phyloP scores from a whole-genome alignment of 495 filamentous ascomycete genomes.

The Cercophora samala region DNA sequence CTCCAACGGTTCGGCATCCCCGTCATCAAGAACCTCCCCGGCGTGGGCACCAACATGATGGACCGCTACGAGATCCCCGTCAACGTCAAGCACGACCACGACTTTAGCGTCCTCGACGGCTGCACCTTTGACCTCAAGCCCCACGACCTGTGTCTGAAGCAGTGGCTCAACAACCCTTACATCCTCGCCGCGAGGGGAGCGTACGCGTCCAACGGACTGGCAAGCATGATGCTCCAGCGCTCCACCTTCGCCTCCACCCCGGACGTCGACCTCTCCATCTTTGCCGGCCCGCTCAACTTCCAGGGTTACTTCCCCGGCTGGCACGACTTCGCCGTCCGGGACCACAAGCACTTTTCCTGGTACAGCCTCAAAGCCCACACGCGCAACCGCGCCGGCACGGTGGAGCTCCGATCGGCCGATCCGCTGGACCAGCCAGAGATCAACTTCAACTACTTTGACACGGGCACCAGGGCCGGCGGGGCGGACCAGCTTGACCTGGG shows the following conservation, averaged over 20 bases:
- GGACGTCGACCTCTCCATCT: constrained; percentile 50
- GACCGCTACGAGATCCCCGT: constrained; percentile 59
- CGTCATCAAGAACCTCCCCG: constrained; percentile 53
- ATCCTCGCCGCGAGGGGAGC: constrained; percentile 42
- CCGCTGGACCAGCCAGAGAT: constrained; percentile 54
- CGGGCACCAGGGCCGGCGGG: constrained; percentile 17
- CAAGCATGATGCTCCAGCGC: constrained; percentile 46
- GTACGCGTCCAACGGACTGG: constrained; percentile 52
- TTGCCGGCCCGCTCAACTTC: constrained; percentile 53
- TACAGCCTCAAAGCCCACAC: constrained; percentile 51
- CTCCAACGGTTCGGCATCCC: constrained; percentile 50
- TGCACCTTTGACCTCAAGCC: constrained; percentile 47
- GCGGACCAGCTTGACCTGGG: constrained; percentile 39
- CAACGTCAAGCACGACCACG: constrained; percentile 40
- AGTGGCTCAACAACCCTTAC: constrained; percentile 36
- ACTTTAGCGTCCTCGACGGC: constrained; percentile 42
- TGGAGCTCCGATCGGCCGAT: constrained; percentile 50
- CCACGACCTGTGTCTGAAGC: constrained; percentile 51
- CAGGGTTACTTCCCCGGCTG: constrained; percentile 51
- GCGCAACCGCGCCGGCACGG: constrained; percentile 51
- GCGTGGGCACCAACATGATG: constrained; percentile 63
- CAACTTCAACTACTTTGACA: constrained; percentile 55
- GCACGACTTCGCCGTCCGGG: constrained; percentile 24
- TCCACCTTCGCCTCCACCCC: constrained; percentile 37
- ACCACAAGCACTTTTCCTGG: constrained; percentile 47